phyloP scores from a whole-genome alignment of 805 yeast genomes.

The Barnettozyma siamensis region DNA sequence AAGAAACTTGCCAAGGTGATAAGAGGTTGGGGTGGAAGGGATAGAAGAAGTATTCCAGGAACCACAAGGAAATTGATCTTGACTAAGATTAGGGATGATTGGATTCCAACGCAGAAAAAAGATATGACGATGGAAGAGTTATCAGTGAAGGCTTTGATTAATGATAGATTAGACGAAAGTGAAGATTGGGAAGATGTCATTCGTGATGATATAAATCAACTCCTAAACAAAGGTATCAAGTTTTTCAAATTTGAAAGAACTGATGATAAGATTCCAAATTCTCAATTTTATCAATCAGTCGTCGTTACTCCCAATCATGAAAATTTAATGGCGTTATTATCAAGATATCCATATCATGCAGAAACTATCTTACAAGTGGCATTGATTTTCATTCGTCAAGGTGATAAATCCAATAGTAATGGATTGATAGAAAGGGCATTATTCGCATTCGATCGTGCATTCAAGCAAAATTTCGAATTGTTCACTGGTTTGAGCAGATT shows the following conservation, averaged over 20 bases:
- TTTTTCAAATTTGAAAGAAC: constrained; percentile 46
- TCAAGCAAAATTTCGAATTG: constrained; percentile 54
- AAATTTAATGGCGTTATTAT: constrained; percentile 48
- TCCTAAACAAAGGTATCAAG: constrained; percentile 41
- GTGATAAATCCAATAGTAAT: constrained; percentile 62
- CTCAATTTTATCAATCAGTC: constrained; percentile 56
- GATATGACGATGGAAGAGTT: constrained; percentile 58
- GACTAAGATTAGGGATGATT: constrained; percentile 72
- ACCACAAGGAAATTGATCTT: constrained; percentile 59
- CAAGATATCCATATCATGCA: constrained; percentile 64
- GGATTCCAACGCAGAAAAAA: constrained; percentile 65
- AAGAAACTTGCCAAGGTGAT: constrained; percentile 46
- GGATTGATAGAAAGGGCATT: constrained; percentile 73
- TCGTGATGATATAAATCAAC: constrained; percentile 32
- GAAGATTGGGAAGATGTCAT: constrained; percentile 48
- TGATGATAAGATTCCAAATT: constrained; percentile 32
- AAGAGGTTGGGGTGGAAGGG: constrained; percentile 83
- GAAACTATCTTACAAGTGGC: constrained; percentile 79
- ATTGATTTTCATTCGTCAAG: constrained; percentile 66
- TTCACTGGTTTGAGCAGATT: constrained; percentile 52
- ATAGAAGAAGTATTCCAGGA: constrained; percentile 69
- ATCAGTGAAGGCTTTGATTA: constrained; percentile 31
- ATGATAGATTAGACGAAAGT: constrained; percentile 27
- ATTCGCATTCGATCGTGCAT: constrained; percentile 72
- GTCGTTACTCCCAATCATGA: constrained; percentile 78